Conservation (phyloP, 2,329 filamentous ascomycete species). For the Cladophialophora immunda region DNA sequence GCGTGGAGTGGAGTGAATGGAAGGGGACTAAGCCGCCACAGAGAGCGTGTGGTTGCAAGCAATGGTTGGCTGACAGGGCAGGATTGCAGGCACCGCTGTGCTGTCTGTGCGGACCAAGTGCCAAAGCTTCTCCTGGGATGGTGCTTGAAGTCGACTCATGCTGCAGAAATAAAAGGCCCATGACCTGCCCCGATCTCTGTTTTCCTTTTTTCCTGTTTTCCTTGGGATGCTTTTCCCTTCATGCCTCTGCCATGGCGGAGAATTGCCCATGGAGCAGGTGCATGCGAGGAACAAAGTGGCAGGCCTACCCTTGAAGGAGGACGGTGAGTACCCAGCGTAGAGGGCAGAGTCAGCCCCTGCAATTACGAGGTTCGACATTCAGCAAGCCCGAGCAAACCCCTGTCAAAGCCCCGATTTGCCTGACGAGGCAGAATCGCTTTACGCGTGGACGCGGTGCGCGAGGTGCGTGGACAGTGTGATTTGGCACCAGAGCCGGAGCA, state of each 20-base stretch:
- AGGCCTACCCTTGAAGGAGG: background rate
- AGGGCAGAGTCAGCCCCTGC: background rate
- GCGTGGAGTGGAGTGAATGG: background rate
- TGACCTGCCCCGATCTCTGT: background rate
- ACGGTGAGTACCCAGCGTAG: background rate
- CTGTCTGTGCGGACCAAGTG: background rate
- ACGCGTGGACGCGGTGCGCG: constrained; percentile 14
- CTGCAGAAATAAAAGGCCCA: background rate
- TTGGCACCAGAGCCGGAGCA: background rate
- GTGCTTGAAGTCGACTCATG: background rate
- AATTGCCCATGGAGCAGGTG: background rate
- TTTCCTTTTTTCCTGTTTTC: background rate
- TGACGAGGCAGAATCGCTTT: constrained; percentile 4
- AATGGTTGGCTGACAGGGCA: constrained; percentile 7
- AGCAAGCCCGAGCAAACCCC: no score
- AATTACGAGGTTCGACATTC: background rate
- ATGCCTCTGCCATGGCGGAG: background rate
- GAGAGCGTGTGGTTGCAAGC: background rate
- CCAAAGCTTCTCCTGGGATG: background rate
- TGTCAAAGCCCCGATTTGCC: background rate
- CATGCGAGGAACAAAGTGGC: background rate
- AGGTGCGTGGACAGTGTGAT: background rate
- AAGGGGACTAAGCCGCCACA: background rate
- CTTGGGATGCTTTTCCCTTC: background rate
- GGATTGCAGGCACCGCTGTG: constrained; percentile 4